phyloP scores from a whole-genome alignment of 306 rosid genomes.

The peach (Prunus persica) region Prunus_persica_NCBIv2 NC_034010.1:24014501-24015000 shows the following conservation, averaged over 20 bases:
- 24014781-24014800: background rate
- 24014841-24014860: background rate
- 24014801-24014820: background rate
- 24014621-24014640: slow-evolving; percentile 25
- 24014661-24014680: slow-evolving; percentile 3
- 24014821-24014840: background rate
- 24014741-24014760: slow-evolving; percentile 15
- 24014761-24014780: slow-evolving; percentile 2
- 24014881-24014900: background rate
- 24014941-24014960: background rate
- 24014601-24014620: slow-evolving; percentile 21
- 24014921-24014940: background rate
- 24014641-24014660: slow-evolving; percentile 13
- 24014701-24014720: slow-evolving; percentile 5
- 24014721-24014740: slow-evolving; percentile 3
- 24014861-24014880: background rate
- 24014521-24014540: background rate
- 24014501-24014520: background rate
- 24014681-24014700: background rate
- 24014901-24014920: background rate
- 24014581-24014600: slow-evolving; percentile 12
- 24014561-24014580: background rate
- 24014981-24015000: slow-evolving; percentile 4
- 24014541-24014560: background rate
- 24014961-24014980: background rate